Base-by-base conservation (phyloP, 2,329 filamentous ascomycete genomes). In the Pseudogymnoascus verrucosus region DNA sequence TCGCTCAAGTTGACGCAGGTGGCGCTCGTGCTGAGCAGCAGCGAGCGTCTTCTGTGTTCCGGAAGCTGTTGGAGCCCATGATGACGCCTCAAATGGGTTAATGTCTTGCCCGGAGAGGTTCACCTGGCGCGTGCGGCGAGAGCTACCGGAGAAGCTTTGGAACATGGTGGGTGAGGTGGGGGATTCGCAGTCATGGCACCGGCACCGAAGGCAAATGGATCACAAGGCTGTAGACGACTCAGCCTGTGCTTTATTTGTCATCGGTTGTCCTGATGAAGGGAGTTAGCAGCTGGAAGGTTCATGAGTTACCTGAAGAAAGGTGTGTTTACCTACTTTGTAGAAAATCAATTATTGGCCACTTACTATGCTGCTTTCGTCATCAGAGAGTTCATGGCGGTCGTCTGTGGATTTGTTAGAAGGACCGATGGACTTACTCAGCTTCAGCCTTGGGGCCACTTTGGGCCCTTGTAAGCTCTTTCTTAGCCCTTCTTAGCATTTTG, bases 61-160 rank as follows among this genome's bases (percentile, higher is more conserved):
- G 1, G 85, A 81, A 14, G 82, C 82, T 11, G 81, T 77, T 4
- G 83, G 79, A 14, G 78, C 78, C 80, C 86, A 85, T 44, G 81
- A 79, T 34, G 82, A 81, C 68, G 84, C 84, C 65, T 83, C 87
- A 75, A 95, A 96, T 3, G 92, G 91, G 72, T 96, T 96, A 61
- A 81, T 80, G 68, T 85, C 85, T 69, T 93, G 89, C 67, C 92
- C 95, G 68, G 91, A 95, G 66, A 99, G 87, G 77, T 98, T 97
- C 74, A 98, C 91, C 75, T 97, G 93, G 68, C 95, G 88, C 66
- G 89, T 88, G 69, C 90, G 89, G 72, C 91, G 88, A 70, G 91
- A 90, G 76, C 79, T 90, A 70, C 95, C 95, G 23, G 90, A 95
- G 78, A 99, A 99, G 62, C 89, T 92, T 66, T 89, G 88, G 78